Conservation (phyloP, 2,329 filamentous ascomycete species). For the Alternaria sp. region DNA sequence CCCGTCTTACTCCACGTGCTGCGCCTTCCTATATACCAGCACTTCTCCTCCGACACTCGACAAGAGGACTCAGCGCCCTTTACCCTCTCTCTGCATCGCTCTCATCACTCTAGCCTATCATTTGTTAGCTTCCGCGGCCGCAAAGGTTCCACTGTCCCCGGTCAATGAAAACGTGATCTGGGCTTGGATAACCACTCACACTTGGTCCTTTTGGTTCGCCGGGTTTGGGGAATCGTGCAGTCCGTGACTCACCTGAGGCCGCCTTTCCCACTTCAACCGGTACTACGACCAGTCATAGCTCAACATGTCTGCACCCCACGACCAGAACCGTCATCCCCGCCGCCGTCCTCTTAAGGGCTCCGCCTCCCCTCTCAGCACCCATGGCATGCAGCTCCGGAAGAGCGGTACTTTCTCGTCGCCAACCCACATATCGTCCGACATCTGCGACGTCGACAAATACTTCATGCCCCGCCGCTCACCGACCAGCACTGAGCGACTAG, state of each 20-base stretch:
- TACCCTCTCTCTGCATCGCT: conserved; percentile 21
- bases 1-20: conserved; percentile 41
- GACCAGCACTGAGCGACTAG: conserved; percentile 58
- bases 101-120: conserved; percentile 20
- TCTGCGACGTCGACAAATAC: conserved; percentile 50
- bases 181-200: conserved; percentile 30
- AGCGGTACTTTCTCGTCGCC: conserved; percentile 59
- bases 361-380: conserved; percentile 46
- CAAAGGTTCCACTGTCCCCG: conserved; percentile 16
- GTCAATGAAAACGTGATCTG: conserved; percentile 40
- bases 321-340: conserved; percentile 56
- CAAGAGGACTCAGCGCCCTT: conserved; percentile 43
- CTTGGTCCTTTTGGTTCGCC: conserved; percentile 35
- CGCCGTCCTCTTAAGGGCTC: conserved; percentile 55
- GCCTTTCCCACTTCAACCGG: conserved; percentile 34
- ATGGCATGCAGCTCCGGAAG: conserved; percentile 58
- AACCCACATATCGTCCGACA: conserved; percentile 47
- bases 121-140: conserved; percentile 12
- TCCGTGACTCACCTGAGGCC: conserved; percentile 49
- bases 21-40: conserved; percentile 47
- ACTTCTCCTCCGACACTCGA: conserved; percentile 30
- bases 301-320: conserved; percentile 50
- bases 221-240: conserved; percentile 34
- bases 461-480: conserved; percentile 58
- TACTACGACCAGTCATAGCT: conserved; percentile 44